phyloP scores from a whole-genome alignment of 2,329 filamentous ascomycete genomes.

The Trichocomaceae sp. region DNA sequence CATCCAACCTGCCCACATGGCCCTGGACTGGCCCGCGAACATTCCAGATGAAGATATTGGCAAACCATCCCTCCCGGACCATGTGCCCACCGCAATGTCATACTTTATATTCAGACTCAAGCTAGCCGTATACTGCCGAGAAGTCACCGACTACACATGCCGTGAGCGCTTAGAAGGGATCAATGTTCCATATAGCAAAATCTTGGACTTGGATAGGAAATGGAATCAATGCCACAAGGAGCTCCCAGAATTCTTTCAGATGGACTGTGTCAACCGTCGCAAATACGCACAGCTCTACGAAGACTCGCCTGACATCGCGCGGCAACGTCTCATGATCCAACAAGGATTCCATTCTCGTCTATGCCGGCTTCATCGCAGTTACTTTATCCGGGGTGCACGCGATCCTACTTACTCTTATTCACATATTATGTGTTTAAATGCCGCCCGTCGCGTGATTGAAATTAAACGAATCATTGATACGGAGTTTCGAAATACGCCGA shows the following conservation, averaged over 20 bases:
- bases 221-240: constrained; percentile 26
- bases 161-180: constrained; percentile 21
- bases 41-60: constrained; percentile 36
- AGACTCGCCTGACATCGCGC: constrained; percentile 24
- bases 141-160: constrained; percentile 33
- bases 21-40: constrained; percentile 37
- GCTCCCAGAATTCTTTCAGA: constrained; percentile 32
- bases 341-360: constrained; percentile 31
- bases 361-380: constrained; percentile 35
- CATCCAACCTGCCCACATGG: constrained; percentile 37
- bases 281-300: constrained; percentile 25
- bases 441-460: constrained; percentile 34
- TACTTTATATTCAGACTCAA: constrained; percentile 41
- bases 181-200: constrained; percentile 30
- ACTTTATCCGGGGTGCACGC: constrained; percentile 32
- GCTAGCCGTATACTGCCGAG: constrained; percentile 35
- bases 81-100: constrained; percentile 39
- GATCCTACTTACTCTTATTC: constrained; percentile 34
- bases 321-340: constrained; percentile 32
- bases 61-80: constrained; percentile 21
- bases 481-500: constrained; percentile 20
- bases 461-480: constrained; percentile 31
- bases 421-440: constrained; percentile 30
- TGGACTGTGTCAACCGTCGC: constrained; percentile 25
- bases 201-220: constrained; percentile 33